Evolutionary conservation across 139 green algal genomes (phyloP).

Genomic region (Diplosphaera chodatii): DNA sequence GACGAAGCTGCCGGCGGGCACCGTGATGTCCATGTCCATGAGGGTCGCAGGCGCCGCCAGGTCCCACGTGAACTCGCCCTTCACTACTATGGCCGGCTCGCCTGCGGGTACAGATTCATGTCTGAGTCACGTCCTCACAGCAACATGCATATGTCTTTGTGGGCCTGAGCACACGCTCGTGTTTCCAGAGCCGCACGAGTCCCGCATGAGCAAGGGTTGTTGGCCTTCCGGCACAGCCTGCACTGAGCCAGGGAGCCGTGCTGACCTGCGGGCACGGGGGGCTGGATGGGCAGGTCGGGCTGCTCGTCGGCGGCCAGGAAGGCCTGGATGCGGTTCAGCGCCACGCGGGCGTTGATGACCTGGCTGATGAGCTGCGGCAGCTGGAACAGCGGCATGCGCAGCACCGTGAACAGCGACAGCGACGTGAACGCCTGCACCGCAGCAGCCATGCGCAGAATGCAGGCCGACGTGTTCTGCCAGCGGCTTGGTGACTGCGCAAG

Average conservation of each 20-base stretch:
- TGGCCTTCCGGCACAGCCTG: too few species aligned
- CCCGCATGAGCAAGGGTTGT: too few species aligned
- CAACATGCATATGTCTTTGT: too few species aligned
- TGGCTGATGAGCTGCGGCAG: conserved; percentile 45
- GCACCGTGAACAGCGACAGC: conserved; percentile 18
- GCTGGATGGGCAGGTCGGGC: conserved; percentile 1
- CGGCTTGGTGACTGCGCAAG: too few species aligned
- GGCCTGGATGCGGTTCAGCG: conserved; percentile 38
- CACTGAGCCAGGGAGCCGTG: too few species aligned
- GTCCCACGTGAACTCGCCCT: conserved; percentile 58
- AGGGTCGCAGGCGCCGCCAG: conserved; percentile 17
- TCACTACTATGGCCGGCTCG: conserved; percentile 27
- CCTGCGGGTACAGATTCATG: conserved; percentile 10
- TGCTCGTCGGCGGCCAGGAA: conserved; percentile 38
- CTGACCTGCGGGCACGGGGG: conserved; percentile 9
- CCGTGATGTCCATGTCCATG: conserved; percentile 34
- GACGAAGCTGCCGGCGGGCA: conserved; percentile 36
- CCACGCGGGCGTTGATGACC: conserved; percentile 41
- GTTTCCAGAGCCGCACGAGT: too few species aligned
- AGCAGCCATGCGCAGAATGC: neutral
- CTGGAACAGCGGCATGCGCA: conserved; percentile 41
- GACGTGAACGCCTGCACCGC: conserved; percentile 15
- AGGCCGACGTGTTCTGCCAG: too few species aligned
- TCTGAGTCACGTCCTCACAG: too few species aligned
- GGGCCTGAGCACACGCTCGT: too few species aligned